These are phyloP conservation scores for Orbilia quercus DNA, from an alignment of 2,329 filamentous ascomycete species.

Conservation along the genomic window DNA sequence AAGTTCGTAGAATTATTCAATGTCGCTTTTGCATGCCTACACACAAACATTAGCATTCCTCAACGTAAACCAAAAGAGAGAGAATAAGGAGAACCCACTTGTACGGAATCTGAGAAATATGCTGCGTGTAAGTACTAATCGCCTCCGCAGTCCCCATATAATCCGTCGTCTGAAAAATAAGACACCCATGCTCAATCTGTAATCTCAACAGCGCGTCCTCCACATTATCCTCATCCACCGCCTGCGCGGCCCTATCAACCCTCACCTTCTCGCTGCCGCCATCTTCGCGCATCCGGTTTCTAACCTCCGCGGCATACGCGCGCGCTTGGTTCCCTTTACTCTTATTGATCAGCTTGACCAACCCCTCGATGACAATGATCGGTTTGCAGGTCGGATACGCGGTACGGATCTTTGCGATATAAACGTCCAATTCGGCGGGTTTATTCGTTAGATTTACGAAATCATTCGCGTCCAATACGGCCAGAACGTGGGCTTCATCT, in stretches of 20 bases:
- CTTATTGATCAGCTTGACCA: constrained; percentile 74
- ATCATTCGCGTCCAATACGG: constrained; percentile 72
- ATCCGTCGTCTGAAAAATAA: constrained; percentile 76
- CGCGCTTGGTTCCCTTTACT: constrained; percentile 75
- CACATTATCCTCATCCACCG: constrained; percentile 74
- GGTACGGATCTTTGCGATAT: constrained; percentile 70
- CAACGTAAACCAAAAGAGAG: not conserved
- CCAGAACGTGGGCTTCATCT: constrained; percentile 72
- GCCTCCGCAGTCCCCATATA: constrained; percentile 76
- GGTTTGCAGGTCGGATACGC: constrained; percentile 69
- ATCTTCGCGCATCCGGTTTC: constrained; percentile 64
- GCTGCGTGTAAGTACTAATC: constrained; percentile 79
- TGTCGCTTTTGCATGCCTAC: constrained; percentile 31
- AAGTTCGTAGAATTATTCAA: constrained; percentile 68
- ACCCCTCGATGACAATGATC: constrained; percentile 79
- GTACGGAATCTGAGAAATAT: constrained; percentile 81
- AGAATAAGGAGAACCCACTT: constrained; percentile 63
- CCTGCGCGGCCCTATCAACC: constrained; percentile 32
- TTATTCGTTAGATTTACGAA: constrained; percentile 72
- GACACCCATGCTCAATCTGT: constrained; percentile 74
- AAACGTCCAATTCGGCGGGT: constrained; percentile 67
- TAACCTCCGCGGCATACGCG: constrained; percentile 74
- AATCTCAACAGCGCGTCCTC: constrained; percentile 78
- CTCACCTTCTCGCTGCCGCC: constrained; percentile 55
- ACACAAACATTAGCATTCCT: not conserved